These are phyloP conservation scores for Aspergillus brasiliensis DNA, from an alignment of 2,329 filamentous ascomycete species.

Conservation along the genomic window DNA sequence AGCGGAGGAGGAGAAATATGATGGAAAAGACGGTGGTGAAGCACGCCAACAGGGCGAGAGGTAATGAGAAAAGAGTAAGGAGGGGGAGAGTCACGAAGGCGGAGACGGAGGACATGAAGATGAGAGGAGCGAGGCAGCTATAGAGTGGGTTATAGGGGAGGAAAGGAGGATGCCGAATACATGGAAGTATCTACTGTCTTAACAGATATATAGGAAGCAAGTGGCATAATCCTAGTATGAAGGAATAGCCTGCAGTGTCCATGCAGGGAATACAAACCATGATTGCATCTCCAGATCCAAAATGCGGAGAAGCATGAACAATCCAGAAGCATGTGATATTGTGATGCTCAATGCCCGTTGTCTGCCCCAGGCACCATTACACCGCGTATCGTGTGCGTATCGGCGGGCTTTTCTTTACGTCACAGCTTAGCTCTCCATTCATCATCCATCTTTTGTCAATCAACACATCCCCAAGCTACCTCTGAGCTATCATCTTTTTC, in stretches of 20 bases:
- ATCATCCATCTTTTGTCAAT: neutral
- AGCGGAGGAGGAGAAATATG: conserved; percentile 61
- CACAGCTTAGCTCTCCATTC: neutral
- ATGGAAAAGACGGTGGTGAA: conserved; percentile 66
- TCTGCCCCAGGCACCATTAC: conserved; percentile 7
- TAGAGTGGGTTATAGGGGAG: neutral
- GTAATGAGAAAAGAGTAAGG: conserved; percentile 63
- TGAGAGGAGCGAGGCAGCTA: neutral
- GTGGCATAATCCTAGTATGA: neutral
- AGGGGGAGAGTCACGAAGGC: conserved; percentile 60
- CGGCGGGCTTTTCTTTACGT: neutral
- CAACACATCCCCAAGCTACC: neutral
- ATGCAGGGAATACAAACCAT: neutral
- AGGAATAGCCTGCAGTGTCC: neutral
- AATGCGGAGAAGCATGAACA: conserved; percentile 4
- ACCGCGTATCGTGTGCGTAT: neutral
- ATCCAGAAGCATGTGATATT: conserved; percentile 8
- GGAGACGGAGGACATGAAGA: conserved; percentile 34
- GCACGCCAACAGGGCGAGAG: conserved; percentile 64
- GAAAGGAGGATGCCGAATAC: neutral
- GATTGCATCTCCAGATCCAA: neutral
- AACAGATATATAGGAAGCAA: neutral
- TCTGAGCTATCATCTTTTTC: neutral
- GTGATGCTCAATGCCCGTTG: neutral
- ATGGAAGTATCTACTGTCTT: neutral